These are phyloP conservation scores for Colletotrichum scovillei DNA, from an alignment of 2,329 filamentous ascomycete genomes.

Conservation along the genomic window DNA sequence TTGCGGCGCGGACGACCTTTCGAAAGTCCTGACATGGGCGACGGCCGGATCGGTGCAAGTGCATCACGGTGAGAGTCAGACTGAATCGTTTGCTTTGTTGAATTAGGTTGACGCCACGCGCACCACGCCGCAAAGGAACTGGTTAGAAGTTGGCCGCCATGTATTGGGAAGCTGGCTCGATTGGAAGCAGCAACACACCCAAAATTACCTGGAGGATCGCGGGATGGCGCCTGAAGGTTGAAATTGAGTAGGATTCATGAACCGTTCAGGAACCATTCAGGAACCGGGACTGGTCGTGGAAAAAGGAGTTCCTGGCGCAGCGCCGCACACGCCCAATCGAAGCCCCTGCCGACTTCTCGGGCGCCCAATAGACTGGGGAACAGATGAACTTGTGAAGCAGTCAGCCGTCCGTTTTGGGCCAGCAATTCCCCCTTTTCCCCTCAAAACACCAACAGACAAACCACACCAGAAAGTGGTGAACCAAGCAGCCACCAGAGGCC, in stretches of 20 bases:
- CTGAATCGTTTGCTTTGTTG: background rate
- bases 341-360: conserved; percentile 13
- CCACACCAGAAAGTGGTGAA: background rate
- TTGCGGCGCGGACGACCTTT: background rate
- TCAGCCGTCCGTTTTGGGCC: conserved; percentile 5
- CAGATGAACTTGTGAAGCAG: background rate
- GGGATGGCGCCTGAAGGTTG: background rate
- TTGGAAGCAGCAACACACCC: background rate
- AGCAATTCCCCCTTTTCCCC: background rate
- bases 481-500: conserved; percentile 1
- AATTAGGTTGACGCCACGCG: background rate
- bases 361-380: background rate
- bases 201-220: background rate
- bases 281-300: background rate
- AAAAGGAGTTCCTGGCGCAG: background rate
- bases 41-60: conserved; percentile 18
- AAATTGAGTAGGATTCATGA: background rate
- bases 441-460: background rate
- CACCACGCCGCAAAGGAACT: background rate
- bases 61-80: background rate
- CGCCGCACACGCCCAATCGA: background rate
- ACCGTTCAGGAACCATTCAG: background rate
- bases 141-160: background rate
- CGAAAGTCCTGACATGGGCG: background rate
- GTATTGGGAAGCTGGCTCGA: background rate